phyloP scores from a whole-genome alignment of 75 land plant species.

The Pinus taeda region DNA sequence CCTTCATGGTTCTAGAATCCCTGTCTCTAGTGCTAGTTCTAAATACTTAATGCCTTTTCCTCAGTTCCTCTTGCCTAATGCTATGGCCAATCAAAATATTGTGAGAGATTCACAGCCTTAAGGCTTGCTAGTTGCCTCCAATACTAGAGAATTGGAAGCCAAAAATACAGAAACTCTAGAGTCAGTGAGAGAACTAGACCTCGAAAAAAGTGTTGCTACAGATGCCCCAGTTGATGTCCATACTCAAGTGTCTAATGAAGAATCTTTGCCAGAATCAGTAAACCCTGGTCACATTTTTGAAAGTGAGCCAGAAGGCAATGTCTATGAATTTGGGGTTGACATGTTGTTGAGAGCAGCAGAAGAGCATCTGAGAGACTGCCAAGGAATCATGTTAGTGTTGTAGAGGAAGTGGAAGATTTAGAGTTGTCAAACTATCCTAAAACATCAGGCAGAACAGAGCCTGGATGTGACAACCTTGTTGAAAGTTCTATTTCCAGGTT shows the following conservation, averaged over 20 bases:
- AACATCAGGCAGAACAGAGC: too few relatives aligned
- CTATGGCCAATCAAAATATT: slow-evolving; percentile 29
- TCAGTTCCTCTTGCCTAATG: slow-evolving; percentile 56
- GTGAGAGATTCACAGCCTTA: slow-evolving; percentile 26
- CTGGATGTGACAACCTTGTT: too few relatives aligned
- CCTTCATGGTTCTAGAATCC: too few relatives aligned
- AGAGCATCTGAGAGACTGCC: too few relatives aligned
- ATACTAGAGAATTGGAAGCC: slow-evolving; percentile 5
- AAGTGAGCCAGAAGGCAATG: too few relatives aligned
- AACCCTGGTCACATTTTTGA: too few relatives aligned
- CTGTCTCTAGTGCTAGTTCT: slow-evolving; percentile 15
- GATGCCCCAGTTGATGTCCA: not conserved
- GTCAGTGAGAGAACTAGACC: not conserved
- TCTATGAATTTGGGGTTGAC: too few relatives aligned
- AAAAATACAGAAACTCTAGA: not conserved
- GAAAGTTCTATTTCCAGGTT: too few relatives aligned
- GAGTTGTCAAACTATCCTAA: too few relatives aligned
- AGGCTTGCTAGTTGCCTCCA: slow-evolving; percentile 11
- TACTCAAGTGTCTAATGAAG: not conserved
- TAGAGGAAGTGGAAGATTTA: too few relatives aligned
- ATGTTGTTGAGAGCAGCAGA: too few relatives aligned
- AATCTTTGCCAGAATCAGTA: not conserved
- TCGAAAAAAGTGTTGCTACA: not conserved
- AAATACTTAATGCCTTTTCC: slow-evolving; percentile 47
- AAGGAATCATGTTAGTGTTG: too few relatives aligned